Evolutionary conservation across 495 filamentous ascomycete species (phyloP).

Genomic region (Letharia lupina): DNA sequence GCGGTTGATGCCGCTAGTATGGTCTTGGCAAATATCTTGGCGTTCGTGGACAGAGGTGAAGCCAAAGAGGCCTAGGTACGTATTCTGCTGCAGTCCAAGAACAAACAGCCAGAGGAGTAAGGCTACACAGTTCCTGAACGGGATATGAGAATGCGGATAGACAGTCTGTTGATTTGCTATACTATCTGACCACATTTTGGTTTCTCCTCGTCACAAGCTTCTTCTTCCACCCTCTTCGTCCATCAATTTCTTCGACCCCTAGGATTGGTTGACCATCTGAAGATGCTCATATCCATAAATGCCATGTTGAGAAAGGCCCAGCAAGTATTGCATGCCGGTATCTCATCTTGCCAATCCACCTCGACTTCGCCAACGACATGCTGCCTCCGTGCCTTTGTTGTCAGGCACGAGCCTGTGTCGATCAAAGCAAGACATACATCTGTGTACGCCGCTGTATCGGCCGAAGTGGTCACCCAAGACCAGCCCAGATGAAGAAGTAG

Average conservation of each 20-base stretch:
- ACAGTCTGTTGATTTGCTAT: conserved; percentile 1
- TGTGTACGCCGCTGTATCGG: conserved; percentile 15
- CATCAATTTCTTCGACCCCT: conserved; percentile 1
- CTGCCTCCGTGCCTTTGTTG: conserved; percentile 7
- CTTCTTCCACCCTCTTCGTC: background rate
- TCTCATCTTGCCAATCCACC: conserved; percentile 20
- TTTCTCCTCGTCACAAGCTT: background rate
- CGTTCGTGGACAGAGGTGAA: no score
- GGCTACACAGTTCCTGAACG: no score
- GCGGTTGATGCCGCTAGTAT: no score
- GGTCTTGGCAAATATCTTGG: no score
- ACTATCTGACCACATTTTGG: background rate
- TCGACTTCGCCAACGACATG: conserved; percentile 22
- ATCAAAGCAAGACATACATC: conserved; percentile 10
- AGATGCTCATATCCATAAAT: conserved; percentile 20
- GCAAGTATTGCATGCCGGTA: conserved; percentile 16
- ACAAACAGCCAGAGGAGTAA: no score
- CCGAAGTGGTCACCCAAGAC: conserved; percentile 20
- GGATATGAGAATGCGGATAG: background rate
- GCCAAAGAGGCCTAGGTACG: no score
- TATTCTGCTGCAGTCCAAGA: no score
- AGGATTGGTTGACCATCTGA: conserved; percentile 12
- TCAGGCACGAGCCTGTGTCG: background rate
- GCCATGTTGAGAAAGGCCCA: conserved; percentile 14
- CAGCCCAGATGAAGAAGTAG: conserved; percentile 20